These are phyloP conservation scores for Lachancea sp. DNA, from an alignment of 805 yeast species.

Conservation along the genomic window DNA sequence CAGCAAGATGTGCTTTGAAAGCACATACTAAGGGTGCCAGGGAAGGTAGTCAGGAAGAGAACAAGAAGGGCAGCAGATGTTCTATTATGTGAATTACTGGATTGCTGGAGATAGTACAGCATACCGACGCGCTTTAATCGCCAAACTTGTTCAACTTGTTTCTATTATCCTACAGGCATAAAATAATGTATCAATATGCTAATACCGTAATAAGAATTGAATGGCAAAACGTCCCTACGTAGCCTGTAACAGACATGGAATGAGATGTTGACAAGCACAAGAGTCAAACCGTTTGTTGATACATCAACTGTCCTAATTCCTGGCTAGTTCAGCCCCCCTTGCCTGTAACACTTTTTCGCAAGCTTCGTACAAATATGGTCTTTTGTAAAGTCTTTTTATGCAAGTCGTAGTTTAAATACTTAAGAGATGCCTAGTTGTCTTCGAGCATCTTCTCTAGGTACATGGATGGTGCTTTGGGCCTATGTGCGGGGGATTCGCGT, in stretches of 20 bases:
- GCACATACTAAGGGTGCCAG: conserved; percentile 77
- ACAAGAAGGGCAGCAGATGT: conserved; percentile 33
- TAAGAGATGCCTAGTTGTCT: conserved; percentile 6
- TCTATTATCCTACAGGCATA: conserved; percentile 1
- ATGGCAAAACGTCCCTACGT: conserved; percentile 3
- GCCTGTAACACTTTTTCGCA: background rate
- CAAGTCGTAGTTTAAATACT: too few species aligned
- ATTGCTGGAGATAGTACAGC: background rate
- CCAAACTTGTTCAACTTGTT: background rate
- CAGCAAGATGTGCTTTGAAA: conserved; percentile 91
- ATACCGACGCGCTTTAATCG: too few species aligned
- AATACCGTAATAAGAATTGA: conserved; percentile 2
- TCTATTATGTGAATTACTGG: conserved; percentile 34
- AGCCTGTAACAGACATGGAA: too few species aligned
- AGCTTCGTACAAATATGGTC: too few species aligned
- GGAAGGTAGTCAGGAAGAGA: conserved; percentile 32
- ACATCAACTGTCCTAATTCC: too few species aligned
- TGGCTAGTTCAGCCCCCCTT: too few species aligned
- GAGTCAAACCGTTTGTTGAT: too few species aligned
- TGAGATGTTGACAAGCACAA: too few species aligned
- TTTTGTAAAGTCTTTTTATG: too few species aligned
- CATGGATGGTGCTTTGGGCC: conserved; percentile 24
- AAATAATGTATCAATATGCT: conserved; percentile 1
- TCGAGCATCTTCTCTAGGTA: conserved; percentile 26
- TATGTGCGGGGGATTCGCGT: conserved; percentile 2